Base-by-base conservation (phyloP, 495 filamentous ascomycete genomes). In the Ascobolus immersus region DNA sequence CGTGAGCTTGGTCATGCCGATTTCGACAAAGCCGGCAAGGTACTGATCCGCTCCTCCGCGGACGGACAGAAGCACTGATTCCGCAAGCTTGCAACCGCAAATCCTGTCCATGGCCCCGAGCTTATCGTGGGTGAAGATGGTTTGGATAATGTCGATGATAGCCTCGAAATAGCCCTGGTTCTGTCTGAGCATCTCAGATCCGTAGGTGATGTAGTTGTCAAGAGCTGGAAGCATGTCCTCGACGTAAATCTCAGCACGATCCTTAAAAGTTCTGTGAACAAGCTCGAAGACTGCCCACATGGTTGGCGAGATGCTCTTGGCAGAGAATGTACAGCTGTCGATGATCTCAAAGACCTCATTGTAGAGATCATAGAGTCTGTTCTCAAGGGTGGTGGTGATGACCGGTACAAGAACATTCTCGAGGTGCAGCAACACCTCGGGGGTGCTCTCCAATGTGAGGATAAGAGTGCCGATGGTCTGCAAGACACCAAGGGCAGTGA, bases 261-360 rank as follows among this genome's bases (percentile, higher is more conserved):
- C 73, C 59, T 93, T 92, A 64, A 96, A 96, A 6, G 84, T 91
- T 41, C 75, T 66, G 52, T 94, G 89, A 38, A 96, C 86, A 19
- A 94, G 69, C 53, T 82, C 80, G 44, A 96, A 96, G 2, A 89
- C 81, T 48, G 80, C 69, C 86, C 86, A 96, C 86, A 96, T 96
- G 21, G 74, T 90, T 15, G 75, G 70, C 3, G 86, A 91, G 39
- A 96, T 92, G 22, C 65, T 63, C 57, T 94, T 96, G 22, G 86
- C 81, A 11, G 86, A 73, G 49, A 94, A 96, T n/a, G 89, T 96
- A 57, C 89, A 96, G 61, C 78, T 90, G 51, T 96, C 86, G 44
- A 96, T 89, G 44, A 96, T 96, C 54, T 96, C 86, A 46, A 96
- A 96, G 9, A 93, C 67, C 47, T 96, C 86, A 48, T 93, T 94